phyloP scores from a whole-genome alignment of 768 basidiomycete species.

The Krasilnikovozyma curviuscula region DNA sequence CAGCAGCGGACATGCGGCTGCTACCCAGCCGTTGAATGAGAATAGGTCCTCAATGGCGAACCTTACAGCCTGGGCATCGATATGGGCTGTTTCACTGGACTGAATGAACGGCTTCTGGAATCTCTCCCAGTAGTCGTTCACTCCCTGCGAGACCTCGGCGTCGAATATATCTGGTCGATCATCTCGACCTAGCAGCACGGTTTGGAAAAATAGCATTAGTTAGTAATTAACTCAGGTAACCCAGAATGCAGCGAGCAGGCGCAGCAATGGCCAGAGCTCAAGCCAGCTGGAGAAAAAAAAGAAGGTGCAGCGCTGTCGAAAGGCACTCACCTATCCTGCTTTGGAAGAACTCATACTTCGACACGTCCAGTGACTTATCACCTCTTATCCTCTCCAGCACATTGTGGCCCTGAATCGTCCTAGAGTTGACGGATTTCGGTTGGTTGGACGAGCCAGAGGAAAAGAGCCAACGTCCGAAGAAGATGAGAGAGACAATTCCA shows the following conservation, averaged over 20 bases:
- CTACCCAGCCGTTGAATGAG: constrained; percentile 96
- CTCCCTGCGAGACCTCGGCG: constrained; percentile 53
- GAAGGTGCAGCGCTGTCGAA: not conserved
- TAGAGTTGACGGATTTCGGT: constrained; percentile 5
- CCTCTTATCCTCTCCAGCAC: constrained; percentile 43
- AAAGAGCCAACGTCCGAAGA: constrained; percentile 24
- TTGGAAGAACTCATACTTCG: constrained; percentile 73
- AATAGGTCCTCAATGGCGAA: constrained; percentile 79
- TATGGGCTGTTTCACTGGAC: constrained; percentile 61
- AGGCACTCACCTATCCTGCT: constrained; percentile 34
- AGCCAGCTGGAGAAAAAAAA: not conserved
- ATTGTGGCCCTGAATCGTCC: constrained; percentile 39
- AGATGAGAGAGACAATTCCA: too few relatives aligned
- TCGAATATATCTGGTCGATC: constrained; percentile 58
- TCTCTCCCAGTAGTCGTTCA: constrained; percentile 72
- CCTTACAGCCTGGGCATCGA: constrained; percentile 76
- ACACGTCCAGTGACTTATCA: constrained; percentile 71
- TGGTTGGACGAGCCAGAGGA: constrained; percentile 14
- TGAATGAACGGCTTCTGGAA: constrained; percentile 81
- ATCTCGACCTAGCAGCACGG: constrained; percentile 42
- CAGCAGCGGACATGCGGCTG: constrained; percentile 80
- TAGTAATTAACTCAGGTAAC: too few relatives aligned
- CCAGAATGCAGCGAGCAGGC: too few relatives aligned
- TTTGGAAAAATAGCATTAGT: too few relatives aligned
- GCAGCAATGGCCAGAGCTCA: not conserved